Base-by-base conservation (phyloP, 495 filamentous ascomycete genomes). In the Gamarada debralockiae region DNA sequence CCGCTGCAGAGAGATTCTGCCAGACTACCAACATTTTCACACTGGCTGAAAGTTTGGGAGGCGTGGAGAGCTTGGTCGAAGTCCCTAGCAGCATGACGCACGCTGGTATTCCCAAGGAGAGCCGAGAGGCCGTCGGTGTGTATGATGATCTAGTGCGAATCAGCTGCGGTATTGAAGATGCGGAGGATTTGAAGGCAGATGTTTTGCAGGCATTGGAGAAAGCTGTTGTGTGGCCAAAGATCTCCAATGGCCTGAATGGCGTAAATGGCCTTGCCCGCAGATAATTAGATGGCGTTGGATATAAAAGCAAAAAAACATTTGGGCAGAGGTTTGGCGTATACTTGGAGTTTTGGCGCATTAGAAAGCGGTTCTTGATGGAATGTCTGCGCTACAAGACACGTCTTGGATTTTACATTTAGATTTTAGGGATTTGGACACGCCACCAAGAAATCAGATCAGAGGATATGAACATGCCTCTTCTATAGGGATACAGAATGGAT, bases 41-140 rank as follows among this genome's bases (percentile, higher is more conserved):
- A 3, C 75, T 99, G 17, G 93, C 93, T 3, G 93, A 99, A 79
- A 88, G 82, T 47, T 73, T 99, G 22, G 93, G 93, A 51, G 93
- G 93, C 47, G 87, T 99, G 24, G 93, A 99, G 79, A 85, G 79
- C 64, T 71, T 99, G 56, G 87, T 89, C 57, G 93, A 99, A 72
- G 81, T 97, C 14, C 93, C 93, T 1, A 82, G 86, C 34, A 85
- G 79, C 67, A 99, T 99, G 93, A 99, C 93, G 17, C 93, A 99
- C 71, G 84, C 88, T 24, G 95, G 92, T 40, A 99, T 99, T 58
- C 93, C 93, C 21, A 78, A 78, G 66, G 90, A 89, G 39, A 81
- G 92, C 72, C 81, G 93, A 41, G 93, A 98, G 75, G 86, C 80
- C 17, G 90, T 89, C 1, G 93, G 93, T 33, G 91, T 98, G n/a